phyloP scores from a whole-genome alignment of 352 stramenopile genomes.

The Detonula confervacea region DNA sequence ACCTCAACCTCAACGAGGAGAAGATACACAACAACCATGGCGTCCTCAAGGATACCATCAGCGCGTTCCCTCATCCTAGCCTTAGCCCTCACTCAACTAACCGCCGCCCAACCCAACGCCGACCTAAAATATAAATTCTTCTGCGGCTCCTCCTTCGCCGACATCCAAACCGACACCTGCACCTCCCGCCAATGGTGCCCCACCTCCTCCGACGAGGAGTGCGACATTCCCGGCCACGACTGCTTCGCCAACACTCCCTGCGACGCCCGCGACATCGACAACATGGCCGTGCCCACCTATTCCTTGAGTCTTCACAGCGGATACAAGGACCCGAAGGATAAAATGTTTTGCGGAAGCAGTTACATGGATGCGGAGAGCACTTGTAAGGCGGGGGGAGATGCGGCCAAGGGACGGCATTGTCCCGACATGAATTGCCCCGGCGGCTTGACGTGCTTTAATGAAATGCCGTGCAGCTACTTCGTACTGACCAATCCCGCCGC shows the following conservation, averaged over 20 bases:
- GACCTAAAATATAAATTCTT: constrained; percentile 62
- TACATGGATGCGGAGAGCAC: constrained; percentile 40
- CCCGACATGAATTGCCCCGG: constrained; percentile 45
- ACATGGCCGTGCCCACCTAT: constrained; percentile 49
- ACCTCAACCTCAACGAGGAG: no score
- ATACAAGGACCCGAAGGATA: constrained; percentile 49
- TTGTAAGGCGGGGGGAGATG: constrained; percentile 40
- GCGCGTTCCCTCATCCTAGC: not conserved
- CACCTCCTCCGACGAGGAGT: constrained; percentile 56
- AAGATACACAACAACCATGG: not conserved
- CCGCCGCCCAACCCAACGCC: constrained; percentile 2
- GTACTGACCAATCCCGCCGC: constrained; percentile 44
- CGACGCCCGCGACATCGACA: constrained; percentile 46
- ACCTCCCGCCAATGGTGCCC: constrained; percentile 58
- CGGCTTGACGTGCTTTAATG: constrained; percentile 46
- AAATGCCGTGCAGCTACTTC: constrained; percentile 62
- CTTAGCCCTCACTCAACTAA: not conserved
- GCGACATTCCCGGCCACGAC: constrained; percentile 45
- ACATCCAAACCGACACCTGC: constrained; percentile 64
- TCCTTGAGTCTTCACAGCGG: constrained; percentile 36
- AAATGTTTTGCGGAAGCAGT: constrained; percentile 58
- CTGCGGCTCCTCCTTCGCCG: constrained; percentile 62
- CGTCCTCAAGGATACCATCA: not conserved
- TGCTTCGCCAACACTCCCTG: constrained; percentile 69
- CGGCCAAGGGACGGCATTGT: constrained; percentile 40